Evolutionary conservation across 2,329 filamentous ascomycete species (phyloP), one percentile per base, ranked within the genome.

Genomic region (Cladorrhinum sp.): DNA sequence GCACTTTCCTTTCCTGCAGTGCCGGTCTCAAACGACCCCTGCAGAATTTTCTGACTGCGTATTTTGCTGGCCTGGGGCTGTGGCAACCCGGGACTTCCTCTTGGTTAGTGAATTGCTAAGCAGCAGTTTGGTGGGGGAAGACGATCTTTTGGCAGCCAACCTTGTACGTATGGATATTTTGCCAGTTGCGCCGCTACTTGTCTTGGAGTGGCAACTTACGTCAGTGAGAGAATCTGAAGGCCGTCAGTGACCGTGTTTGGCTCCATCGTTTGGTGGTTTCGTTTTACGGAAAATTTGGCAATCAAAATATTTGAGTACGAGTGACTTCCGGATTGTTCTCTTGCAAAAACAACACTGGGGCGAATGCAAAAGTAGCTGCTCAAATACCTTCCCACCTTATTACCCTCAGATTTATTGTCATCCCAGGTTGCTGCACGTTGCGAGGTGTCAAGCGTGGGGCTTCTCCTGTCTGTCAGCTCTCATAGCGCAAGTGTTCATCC

Each of bases 231-330:
- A 45, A 45, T 18, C 41, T 18, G 41, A 45, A 36, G 58, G 61
- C 58, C 51, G 54, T 55, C 56, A 63, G 50, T 50, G 57, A 53
- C 18, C 29, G 53, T 41, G 53, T 55, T 36, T 36, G 56, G 50
- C 50, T 58, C 59, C 29, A 20, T 29, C n/a, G 56, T 22, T 22
- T 58, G 60, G 41, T 32, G 55, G 25, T 48, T 41, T 55, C 57
- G 57, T 61, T 36, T 12, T 23, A n/a, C 4, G 41, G 16, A 45
- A 12, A 45, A 12, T 4, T 45, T 45, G 10, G 4, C 3, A 7
- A 41, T 41, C 36, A 41, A 4, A 13, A 41, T 13, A 8, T 41
- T 29, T 10, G 10, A 29, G 10, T 29, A 29, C 25, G 25, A 10
- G 5, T 4, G 5, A 29, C 25, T 29, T 29, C 10, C 10, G 25